Conservation (phyloP, 2,329 filamentous ascomycete genomes). For the Anthostomella pinea region DNA sequence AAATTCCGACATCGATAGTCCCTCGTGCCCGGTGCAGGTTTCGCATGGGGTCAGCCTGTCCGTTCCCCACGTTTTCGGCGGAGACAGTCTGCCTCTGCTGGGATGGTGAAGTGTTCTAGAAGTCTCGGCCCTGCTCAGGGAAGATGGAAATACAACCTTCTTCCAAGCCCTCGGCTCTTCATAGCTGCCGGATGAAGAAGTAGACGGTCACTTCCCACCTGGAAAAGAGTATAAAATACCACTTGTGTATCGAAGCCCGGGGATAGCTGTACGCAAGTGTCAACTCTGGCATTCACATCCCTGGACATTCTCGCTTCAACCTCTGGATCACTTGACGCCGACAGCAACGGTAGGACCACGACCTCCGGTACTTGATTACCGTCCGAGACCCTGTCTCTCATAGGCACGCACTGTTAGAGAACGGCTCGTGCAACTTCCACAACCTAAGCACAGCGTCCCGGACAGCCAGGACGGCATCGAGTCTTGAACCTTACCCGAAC, state of each 20-base stretch:
- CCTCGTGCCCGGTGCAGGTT: too few species aligned
- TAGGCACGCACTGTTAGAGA: slow-evolving; percentile 4
- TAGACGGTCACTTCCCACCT: too few species aligned
- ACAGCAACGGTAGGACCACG: too few species aligned
- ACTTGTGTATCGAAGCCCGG: too few species aligned
- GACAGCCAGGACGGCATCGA: too few species aligned
- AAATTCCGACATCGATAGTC: too few species aligned
- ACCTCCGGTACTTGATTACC: slow-evolving; percentile 18
- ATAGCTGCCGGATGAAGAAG: slow-evolving; percentile 5
- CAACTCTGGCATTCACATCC: too few species aligned
- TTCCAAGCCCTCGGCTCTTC: slow-evolving; percentile 16
- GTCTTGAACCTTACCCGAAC: too few species aligned
- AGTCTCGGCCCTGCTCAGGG: slow-evolving; percentile 18
- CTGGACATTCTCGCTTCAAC: slow-evolving; percentile 1
- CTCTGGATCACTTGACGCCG: background rate
- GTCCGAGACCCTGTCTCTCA: slow-evolving; percentile 11
- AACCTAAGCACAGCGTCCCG: too few species aligned
- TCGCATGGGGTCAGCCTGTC: slow-evolving; percentile 11
- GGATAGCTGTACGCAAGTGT: too few species aligned
- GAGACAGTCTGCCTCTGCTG: slow-evolving; percentile 22
- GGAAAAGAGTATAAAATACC: too few species aligned
- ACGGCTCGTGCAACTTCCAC: too few species aligned
- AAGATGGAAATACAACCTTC: slow-evolving; percentile 2
- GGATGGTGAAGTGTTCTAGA: slow-evolving; percentile 28
- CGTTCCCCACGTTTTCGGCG: slow-evolving; percentile 30